Conservation (phyloP, 2,329 filamentous ascomycete species). For the Aspergillus tamarii region DNA sequence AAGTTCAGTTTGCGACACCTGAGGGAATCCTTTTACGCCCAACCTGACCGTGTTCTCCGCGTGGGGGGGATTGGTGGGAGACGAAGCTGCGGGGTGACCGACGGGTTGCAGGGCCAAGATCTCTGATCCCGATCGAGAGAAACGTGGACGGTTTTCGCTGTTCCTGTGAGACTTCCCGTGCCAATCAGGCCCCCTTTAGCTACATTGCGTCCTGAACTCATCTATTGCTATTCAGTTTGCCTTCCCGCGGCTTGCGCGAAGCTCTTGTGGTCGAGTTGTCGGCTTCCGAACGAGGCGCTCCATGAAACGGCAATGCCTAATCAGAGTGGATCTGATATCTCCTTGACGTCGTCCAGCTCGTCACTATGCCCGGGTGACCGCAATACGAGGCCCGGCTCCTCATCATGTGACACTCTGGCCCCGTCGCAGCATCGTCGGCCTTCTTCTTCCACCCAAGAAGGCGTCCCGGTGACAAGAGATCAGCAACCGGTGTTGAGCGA, state of each 20-base stretch:
- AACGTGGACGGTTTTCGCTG: slow-evolving; percentile 23
- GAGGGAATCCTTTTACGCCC: not conserved
- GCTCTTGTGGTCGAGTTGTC: slow-evolving; percentile 1
- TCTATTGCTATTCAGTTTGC: slow-evolving; percentile 6
- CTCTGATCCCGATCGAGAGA: slow-evolving; percentile 21
- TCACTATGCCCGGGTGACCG: slow-evolving; percentile 16
- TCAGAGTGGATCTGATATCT: slow-evolving; percentile 15
- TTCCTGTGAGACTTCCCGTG: slow-evolving; percentile 14
- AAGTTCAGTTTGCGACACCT: slow-evolving; percentile 4
- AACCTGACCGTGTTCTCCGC: slow-evolving; percentile 12
- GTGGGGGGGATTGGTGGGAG: slow-evolving; percentile 21
- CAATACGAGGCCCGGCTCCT: slow-evolving; percentile 11
- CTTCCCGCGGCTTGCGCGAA: slow-evolving; percentile 15
- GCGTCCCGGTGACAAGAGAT: slow-evolving; percentile 1
- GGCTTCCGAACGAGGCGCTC: slow-evolving; percentile 16
- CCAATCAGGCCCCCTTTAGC: slow-evolving; percentile 17
- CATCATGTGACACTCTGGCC: slow-evolving; percentile 14
- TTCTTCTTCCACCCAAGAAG: slow-evolving; percentile 9
- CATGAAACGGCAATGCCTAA: slow-evolving; percentile 18
- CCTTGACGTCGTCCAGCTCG: slow-evolving; percentile 14
- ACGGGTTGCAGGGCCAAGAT: slow-evolving; percentile 25
- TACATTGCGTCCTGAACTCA: not conserved
- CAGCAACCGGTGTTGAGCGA: not conserved
- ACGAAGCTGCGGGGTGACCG: slow-evolving; percentile 25
- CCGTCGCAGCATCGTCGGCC: slow-evolving; percentile 8